Conservation (phyloP, 2,329 filamentous ascomycete species). For the Epichloe coenophiala region DNA sequence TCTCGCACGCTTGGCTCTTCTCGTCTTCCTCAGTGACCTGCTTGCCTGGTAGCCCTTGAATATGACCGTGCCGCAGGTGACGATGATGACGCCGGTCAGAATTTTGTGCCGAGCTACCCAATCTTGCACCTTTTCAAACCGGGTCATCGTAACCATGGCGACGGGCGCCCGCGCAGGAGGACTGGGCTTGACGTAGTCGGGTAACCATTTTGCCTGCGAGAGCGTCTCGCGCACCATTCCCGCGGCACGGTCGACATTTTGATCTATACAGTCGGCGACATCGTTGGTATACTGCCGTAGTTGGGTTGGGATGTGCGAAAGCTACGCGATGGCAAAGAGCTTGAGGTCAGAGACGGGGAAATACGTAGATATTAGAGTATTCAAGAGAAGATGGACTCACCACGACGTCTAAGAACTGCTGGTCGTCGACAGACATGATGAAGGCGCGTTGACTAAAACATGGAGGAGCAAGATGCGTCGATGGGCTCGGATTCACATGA, state of each 20-base stretch:
- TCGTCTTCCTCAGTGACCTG: slow-evolving; percentile 48
- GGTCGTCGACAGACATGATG: slow-evolving; percentile 66
- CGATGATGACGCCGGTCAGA: slow-evolving; percentile 55
- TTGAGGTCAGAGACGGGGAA: neutral
- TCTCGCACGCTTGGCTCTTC: slow-evolving; percentile 63
- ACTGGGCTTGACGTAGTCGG: slow-evolving; percentile 48
- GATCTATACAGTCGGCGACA: slow-evolving; percentile 68
- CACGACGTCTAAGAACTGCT: slow-evolving; percentile 57
- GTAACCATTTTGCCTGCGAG: slow-evolving; percentile 58
- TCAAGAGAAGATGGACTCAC: slow-evolving; percentile 32
- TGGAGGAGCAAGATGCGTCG: neutral
- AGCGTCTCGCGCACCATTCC: slow-evolving; percentile 55
- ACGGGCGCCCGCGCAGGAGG: slow-evolving; percentile 30
- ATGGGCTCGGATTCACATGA: slow-evolving; percentile 3
- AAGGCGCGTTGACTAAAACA: slow-evolving; percentile 6
- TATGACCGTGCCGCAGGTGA: slow-evolving; percentile 53
- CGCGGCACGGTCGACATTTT: slow-evolving; percentile 66
- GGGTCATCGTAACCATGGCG: slow-evolving; percentile 20
- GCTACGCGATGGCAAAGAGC: slow-evolving; percentile 19
- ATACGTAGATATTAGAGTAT: neutral
- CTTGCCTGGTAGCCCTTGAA: slow-evolving; percentile 37
- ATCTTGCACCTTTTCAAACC: slow-evolving; percentile 43
- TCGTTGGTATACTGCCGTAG: slow-evolving; percentile 57
- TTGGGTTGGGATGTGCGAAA: slow-evolving; percentile 44
- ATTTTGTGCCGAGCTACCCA: slow-evolving; percentile 66